Percentiles rank a stretch among this genome's conserved stretches.
phyloP scores from a whole-genome alignment of 257 asterid species.

The Anisodus acutangulus region DNA sequence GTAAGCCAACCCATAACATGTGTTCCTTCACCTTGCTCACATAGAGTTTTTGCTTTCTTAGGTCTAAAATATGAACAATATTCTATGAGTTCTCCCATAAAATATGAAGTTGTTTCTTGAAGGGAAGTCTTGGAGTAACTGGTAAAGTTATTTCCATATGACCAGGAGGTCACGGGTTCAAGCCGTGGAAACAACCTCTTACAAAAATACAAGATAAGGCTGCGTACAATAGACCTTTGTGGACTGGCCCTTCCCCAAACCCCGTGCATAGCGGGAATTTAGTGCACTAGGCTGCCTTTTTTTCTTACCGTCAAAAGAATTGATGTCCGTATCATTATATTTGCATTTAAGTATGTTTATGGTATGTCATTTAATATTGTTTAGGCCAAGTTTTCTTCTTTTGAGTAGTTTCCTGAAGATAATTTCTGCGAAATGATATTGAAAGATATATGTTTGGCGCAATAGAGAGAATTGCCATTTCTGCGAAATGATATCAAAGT shows the following conservation, averaged over 20 bases:
- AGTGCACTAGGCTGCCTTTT: not conserved
- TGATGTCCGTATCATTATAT: not conserved
- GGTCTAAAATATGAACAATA: not conserved
- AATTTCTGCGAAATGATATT: not conserved
- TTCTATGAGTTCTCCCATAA: not conserved
- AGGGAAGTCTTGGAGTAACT: too few species aligned
- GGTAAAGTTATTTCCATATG: too few species aligned
- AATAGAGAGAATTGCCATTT: not conserved
- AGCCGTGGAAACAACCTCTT: too few species aligned
- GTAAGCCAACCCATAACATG: not conserved
- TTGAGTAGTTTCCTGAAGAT: not conserved
- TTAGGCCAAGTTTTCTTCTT: not conserved
- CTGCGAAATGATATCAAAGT: too few species aligned
- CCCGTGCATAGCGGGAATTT: too few species aligned
- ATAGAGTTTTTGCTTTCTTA: not conserved
- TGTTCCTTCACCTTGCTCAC: not conserved
- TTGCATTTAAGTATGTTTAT: not conserved
- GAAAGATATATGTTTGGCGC: not conserved
- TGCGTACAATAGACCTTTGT: too few species aligned
- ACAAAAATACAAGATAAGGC: too few species aligned
- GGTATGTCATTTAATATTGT: not conserved
- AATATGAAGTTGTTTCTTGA: not conserved
- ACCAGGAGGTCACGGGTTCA: too few species aligned
- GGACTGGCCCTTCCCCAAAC: too few species aligned
- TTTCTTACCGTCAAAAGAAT: not conserved